Evolutionary conservation across 2,329 filamentous ascomycete species (phyloP).

Genomic region (Monosporascus sp.): DNA sequence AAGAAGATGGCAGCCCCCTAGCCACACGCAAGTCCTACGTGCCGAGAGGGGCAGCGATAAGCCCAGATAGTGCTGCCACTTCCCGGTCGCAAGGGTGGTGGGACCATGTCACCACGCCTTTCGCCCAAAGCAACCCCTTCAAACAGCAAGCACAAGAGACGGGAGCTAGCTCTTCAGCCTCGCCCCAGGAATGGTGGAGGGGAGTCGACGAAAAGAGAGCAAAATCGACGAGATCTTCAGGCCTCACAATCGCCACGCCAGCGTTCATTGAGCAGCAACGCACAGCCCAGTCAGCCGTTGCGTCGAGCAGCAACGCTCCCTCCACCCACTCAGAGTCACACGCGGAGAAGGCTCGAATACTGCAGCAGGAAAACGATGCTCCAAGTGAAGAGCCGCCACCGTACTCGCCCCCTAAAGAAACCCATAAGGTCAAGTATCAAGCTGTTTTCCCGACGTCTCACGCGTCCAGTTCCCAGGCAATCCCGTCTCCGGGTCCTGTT

Average conservation of each 20-base stretch:
- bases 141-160: constrained; percentile 23
- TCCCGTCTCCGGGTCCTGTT: constrained; percentile 54
- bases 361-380: constrained; percentile 31
- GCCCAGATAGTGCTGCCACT: constrained; percentile 46
- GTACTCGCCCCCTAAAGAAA: constrained; percentile 44
- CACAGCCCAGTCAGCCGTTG: constrained; percentile 16
- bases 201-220: constrained; percentile 19
- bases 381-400: constrained; percentile 45
- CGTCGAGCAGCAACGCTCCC: constrained; percentile 21
- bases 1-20: constrained; percentile 55
- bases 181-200: constrained; percentile 23
- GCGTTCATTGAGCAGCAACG: constrained; percentile 12
- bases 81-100: constrained; percentile 64
- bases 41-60: constrained; percentile 30
- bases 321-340: constrained; percentile 16
- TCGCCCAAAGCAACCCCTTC: constrained; percentile 43
- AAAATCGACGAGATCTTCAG: constrained; percentile 6
- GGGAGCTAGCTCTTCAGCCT: constrained; percentile 2
- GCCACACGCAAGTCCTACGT: constrained; percentile 33
- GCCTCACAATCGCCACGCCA: constrained; percentile 12
- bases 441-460: constrained; percentile 55
- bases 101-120: constrained; percentile 71
- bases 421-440: constrained; percentile 43
- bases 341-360: constrained; percentile 33
- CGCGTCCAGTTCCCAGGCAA: constrained; percentile 38